phyloP scores from a whole-genome alignment of 805 yeast species.

The Starmerella sirachaensis region DNA sequence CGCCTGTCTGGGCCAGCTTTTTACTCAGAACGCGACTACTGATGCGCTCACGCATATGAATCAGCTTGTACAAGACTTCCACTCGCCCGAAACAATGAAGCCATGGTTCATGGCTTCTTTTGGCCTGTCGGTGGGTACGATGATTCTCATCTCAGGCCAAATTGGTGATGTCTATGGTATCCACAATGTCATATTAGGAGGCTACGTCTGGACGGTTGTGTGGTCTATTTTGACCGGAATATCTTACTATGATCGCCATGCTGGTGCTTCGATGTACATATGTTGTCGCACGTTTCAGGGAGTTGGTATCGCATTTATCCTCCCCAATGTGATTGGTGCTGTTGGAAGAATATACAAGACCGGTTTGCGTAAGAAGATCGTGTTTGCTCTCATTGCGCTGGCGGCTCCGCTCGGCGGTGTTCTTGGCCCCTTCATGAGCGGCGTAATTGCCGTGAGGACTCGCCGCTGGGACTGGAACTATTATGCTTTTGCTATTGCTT shows the following conservation, averaged over 20 bases:
- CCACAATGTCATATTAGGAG: conserved; percentile 39
- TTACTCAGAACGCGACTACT: conserved; percentile 34
- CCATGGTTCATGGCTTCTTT: conserved; percentile 62
- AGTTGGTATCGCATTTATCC: conserved; percentile 44
- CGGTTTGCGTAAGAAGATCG: conserved; percentile 36
- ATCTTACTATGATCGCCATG: conserved; percentile 32
- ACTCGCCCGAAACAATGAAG: conserved; percentile 23
- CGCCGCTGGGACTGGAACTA: conserved; percentile 26
- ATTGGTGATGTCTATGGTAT: conserved; percentile 63
- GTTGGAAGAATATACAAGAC: conserved; percentile 29
- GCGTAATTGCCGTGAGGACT: conserved; percentile 14
- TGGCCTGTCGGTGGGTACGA: conserved; percentile 60
- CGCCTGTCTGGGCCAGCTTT: conserved; percentile 50
- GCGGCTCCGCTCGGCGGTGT: conserved; percentile 52
- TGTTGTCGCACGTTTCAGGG: conserved; percentile 51
- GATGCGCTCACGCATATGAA: conserved; percentile 20
- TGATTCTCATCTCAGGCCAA: conserved; percentile 54
- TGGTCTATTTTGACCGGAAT: conserved; percentile 55
- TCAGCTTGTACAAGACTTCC: conserved; percentile 26
- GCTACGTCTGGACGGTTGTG: conserved; percentile 42
- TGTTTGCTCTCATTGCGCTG: conserved; percentile 46
- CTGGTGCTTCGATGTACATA: conserved; percentile 18
- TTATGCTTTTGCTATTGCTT: conserved; percentile 34
- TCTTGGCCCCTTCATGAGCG: conserved; percentile 38
- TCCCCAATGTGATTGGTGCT: conserved; percentile 52